Conservation (phyloP, 1,284 basidiomycete genomes). For the Pisolithus thermaeus region DNA sequence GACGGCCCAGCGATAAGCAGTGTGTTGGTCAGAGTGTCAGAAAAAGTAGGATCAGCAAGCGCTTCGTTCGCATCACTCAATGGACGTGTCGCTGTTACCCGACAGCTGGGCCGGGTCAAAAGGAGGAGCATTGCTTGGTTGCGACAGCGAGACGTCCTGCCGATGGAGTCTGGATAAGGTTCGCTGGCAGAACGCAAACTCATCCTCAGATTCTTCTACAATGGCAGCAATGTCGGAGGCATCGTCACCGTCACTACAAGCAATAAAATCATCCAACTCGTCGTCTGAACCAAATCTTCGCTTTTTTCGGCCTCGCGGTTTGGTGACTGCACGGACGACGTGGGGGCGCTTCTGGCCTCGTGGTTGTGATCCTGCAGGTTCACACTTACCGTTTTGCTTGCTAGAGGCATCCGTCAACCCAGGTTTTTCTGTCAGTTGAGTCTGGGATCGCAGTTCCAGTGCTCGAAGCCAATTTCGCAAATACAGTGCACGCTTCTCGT, state of each 20-base stretch:
- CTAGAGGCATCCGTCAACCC: constrained; percentile 9
- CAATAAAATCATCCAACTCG: constrained; percentile 46
- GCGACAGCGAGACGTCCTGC: constrained; percentile 1
- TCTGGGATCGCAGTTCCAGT: constrained; percentile 54
- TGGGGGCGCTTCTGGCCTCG: constrained; percentile 44
- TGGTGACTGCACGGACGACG: constrained; percentile 47
- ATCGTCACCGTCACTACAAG: constrained; percentile 39
- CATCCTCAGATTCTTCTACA: constrained; percentile 29
- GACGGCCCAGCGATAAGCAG: constrained; percentile 80
- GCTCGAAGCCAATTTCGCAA: constrained; percentile 80
- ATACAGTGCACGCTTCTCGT: constrained; percentile 68
- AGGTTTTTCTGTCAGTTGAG: constrained; percentile 5
- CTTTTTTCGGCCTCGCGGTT: constrained; percentile 41
- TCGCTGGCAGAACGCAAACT: constrained; percentile 26
- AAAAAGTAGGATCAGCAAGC: constrained; percentile 27
- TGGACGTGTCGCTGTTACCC: constrained; percentile 9
- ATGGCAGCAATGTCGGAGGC: constrained; percentile 34
- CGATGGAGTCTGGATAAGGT: constrained; percentile 13
- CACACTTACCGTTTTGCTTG: constrained; percentile 18
- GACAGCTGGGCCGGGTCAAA: constrained; percentile 13
- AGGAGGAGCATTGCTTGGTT: constrained; percentile 16
- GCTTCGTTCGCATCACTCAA: constrained; percentile 4
- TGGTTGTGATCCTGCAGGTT: constrained; percentile 21
- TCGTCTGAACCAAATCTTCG: constrained; percentile 48
- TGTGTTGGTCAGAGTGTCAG: constrained; percentile 67